These are phyloP conservation scores for Lentinula guzmanii DNA, from an alignment of 768 basidiomycete genomes.

Conservation along the genomic window DNA sequence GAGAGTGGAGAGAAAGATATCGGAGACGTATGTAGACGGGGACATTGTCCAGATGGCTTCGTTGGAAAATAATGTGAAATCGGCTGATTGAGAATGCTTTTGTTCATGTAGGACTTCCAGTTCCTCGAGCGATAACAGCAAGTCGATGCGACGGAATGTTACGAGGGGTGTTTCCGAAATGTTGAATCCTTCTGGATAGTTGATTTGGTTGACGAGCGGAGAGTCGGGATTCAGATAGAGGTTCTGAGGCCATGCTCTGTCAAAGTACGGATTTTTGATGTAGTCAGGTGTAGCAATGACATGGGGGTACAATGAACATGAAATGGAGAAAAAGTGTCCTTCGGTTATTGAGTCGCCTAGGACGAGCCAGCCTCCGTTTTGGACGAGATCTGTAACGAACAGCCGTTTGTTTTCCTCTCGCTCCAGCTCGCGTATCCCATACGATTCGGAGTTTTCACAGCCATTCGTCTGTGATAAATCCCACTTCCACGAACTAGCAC, in stretches of 20 bases:
- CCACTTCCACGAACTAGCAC: conserved; percentile 49
- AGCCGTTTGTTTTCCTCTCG: conserved; percentile 2
- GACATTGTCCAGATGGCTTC: conserved; percentile 50
- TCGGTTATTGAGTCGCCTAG: conserved; percentile 68
- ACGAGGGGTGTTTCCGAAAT: conserved; percentile 55
- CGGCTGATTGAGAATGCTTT: conserved; percentile 20
- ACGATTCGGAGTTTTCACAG: conserved; percentile 29
- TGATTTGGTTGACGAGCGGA: conserved; percentile 34
- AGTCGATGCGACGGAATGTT: conserved; percentile 60
- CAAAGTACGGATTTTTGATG: conserved; percentile 44
- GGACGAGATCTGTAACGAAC: conserved; percentile 52
- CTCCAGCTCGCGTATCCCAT: background rate
- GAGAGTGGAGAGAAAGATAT: conserved; percentile 36
- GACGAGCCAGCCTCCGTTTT: conserved; percentile 66
- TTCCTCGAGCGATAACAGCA: conserved; percentile 45
- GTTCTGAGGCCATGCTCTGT: conserved; percentile 61
- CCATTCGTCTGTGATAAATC: conserved; percentile 33
- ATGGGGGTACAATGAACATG: conserved; percentile 60
- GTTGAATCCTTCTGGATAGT: conserved; percentile 47
- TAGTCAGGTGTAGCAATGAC: conserved; percentile 63
- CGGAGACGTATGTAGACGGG: conserved; percentile 44
- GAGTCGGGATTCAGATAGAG: conserved; percentile 56
- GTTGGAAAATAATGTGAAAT: conserved; percentile 46
- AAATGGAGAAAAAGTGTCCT: conserved; percentile 70
- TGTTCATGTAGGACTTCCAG: conserved; percentile 37